Conservation (phyloP, 805 yeast species). For the Candida pseudofarinosa region DNA sequence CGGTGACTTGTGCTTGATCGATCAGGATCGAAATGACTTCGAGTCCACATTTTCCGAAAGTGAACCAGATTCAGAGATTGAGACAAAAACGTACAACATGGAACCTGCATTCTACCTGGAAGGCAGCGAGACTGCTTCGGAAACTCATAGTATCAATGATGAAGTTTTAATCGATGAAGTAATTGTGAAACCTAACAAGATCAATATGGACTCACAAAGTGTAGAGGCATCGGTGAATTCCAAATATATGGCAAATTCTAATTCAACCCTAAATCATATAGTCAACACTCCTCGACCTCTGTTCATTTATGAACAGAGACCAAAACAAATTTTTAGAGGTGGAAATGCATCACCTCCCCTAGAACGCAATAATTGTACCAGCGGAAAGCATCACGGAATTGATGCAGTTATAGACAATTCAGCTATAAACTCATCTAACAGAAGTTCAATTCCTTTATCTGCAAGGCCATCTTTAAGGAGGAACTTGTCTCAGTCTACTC, state of each 20-base stretch:
- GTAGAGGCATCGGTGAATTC: background rate
- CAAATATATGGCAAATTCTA: background rate
- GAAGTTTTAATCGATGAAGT: background rate
- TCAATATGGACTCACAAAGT: background rate
- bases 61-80: background rate
- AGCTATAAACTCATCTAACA: background rate
- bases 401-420: background rate
- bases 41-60: slow-evolving; percentile 15
- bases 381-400: background rate
- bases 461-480: slow-evolving; percentile 28
- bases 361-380: slow-evolving; percentile 7
- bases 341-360: slow-evolving; percentile 8
- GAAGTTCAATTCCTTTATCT: background rate
- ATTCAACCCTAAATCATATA: background rate
- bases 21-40: slow-evolving; percentile 46
- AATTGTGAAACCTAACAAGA: background rate
- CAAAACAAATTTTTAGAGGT: slow-evolving; percentile 6
- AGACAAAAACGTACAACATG: background rate
- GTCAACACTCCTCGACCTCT: background rate
- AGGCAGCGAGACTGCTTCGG: background rate
- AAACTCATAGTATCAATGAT: background rate
- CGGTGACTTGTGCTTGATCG: slow-evolving; percentile 48
- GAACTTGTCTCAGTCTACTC: slow-evolving; percentile 33
- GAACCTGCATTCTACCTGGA: slow-evolving; percentile 3
- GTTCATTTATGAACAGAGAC: background rate